Percentiles rank a stretch among this genome's conserved stretches.
Conservation (phyloP, 352 stramenopile species). For the Blastocystis sp. region DNA sequence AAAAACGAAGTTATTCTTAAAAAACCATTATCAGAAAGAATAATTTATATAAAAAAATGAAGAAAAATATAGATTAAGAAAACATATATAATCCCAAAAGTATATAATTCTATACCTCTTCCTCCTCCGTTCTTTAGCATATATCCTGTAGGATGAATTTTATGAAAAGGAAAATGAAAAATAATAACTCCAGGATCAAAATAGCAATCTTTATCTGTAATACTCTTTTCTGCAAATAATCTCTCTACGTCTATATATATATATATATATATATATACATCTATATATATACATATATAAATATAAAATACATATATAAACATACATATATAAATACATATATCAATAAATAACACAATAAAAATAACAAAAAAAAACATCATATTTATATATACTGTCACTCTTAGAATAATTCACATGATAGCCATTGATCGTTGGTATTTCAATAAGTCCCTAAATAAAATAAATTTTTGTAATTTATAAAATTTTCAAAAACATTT, state of each 20-base stretch:
- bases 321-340: too few species aligned
- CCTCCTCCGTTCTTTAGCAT: conserved; percentile 15
- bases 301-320: too few species aligned
- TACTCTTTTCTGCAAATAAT: conserved; percentile 1
- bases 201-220: conserved; percentile 26
- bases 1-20: too few species aligned
- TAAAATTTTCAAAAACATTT: too few species aligned
- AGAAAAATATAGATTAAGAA: too few species aligned
- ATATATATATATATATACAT: too few species aligned
- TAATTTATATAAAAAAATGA: too few species aligned
- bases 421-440: conserved; percentile 22
- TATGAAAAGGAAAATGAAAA: conserved; percentile 33
- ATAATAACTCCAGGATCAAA: conserved; percentile 29
- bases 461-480: background rate
- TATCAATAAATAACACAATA: too few species aligned
- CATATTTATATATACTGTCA: background rate
- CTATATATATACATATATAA: too few species aligned
- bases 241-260: background rate
- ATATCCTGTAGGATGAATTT: conserved; percentile 21
- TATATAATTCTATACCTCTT: too few species aligned
- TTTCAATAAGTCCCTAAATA: background rate
- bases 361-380: background rate
- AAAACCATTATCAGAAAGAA: too few species aligned
- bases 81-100: too few species aligned
- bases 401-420: conserved; percentile 29